Conservation (phyloP, 352 stramenopile species). For the Pythium diclinum region DNA sequence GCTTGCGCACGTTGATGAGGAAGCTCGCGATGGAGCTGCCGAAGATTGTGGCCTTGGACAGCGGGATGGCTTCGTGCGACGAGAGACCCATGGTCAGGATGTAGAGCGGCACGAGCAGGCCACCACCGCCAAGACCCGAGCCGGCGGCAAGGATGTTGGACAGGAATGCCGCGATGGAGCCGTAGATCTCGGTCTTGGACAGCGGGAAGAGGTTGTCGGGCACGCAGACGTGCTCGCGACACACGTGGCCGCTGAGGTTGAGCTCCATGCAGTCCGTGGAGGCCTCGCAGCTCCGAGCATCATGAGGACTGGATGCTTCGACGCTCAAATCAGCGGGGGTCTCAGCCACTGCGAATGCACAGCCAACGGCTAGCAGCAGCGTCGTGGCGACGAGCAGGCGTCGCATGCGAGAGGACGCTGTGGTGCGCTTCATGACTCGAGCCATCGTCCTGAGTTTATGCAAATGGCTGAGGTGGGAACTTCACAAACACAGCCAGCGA, state of each 20-base stretch:
- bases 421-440: background rate
- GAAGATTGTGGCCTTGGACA: constrained; percentile 85
- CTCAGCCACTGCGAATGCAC: background rate
- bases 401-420: background rate
- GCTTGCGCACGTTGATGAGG: constrained; percentile 60
- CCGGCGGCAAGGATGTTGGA: constrained; percentile 55
- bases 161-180: constrained; percentile 65
- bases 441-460: constrained; percentile 1
- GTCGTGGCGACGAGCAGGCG: background rate
- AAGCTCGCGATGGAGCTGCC: constrained; percentile 76
- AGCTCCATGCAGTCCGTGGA: constrained; percentile 47
- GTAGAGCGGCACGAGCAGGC: constrained; percentile 73
- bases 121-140: constrained; percentile 70
- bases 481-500: constrained; percentile 1
- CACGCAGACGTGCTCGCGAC: constrained; percentile 46
- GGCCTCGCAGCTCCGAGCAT: constrained; percentile 31
- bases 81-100: constrained; percentile 73
- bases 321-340: constrained; percentile 1
- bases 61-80: constrained; percentile 75
- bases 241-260: constrained; percentile 39
- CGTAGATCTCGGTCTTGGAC: constrained; percentile 44
- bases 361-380: constrained; percentile 11
- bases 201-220: constrained; percentile 62
- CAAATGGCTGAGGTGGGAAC: constrained; percentile 4
- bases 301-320: background rate